Conservation (phyloP, 345 rosid genomes). For the Gossypium turneri region DNA sequence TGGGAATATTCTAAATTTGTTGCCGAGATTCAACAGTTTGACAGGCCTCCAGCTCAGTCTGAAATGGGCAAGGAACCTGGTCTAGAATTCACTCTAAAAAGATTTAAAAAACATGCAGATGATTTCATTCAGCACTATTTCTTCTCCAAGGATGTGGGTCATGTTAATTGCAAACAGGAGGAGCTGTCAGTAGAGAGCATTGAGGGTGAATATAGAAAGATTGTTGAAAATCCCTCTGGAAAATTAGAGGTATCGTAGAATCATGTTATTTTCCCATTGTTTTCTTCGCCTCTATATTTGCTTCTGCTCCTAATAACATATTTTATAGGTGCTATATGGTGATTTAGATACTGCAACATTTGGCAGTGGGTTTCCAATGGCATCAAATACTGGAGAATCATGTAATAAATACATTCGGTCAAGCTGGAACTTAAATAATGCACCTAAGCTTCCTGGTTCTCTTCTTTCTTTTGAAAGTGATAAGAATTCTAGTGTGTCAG, state of each 20-base stretch:
- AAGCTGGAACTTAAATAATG: slow-evolving; percentile 72
- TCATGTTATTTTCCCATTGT: slow-evolving; percentile 5
- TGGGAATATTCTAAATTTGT: slow-evolving; percentile 48
- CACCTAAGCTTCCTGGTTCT: slow-evolving; percentile 58
- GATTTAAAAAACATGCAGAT: slow-evolving; percentile 48
- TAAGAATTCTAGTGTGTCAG: slow-evolving; percentile 32
- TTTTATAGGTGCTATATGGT: slow-evolving; percentile 50
- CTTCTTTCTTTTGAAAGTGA: slow-evolving; percentile 57
- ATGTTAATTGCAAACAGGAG: slow-evolving; percentile 17
- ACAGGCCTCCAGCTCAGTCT: slow-evolving; percentile 30
- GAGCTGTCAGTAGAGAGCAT: slow-evolving; percentile 41
- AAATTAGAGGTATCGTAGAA: slow-evolving; percentile 48
- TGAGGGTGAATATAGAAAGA: slow-evolving; percentile 55
- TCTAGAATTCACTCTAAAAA: slow-evolving; percentile 43
- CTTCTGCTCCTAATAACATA: background rate
- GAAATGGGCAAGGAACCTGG: slow-evolving; percentile 31
- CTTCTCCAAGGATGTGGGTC: slow-evolving; percentile 14
- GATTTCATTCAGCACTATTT: slow-evolving; percentile 44
- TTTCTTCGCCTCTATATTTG: background rate
- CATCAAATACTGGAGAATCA: slow-evolving; percentile 17
- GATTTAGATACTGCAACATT: slow-evolving; percentile 40
- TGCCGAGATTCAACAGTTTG: slow-evolving; percentile 48
- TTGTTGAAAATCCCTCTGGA: slow-evolving; percentile 50
- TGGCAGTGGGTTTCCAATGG: slow-evolving; percentile 70
- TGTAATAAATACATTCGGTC: slow-evolving; percentile 34